Percentiles rank a stretch among this genome's conserved stretches.
Conservation (phyloP, 768 basidiomycete species). For the Calocybe cyanea region DNA sequence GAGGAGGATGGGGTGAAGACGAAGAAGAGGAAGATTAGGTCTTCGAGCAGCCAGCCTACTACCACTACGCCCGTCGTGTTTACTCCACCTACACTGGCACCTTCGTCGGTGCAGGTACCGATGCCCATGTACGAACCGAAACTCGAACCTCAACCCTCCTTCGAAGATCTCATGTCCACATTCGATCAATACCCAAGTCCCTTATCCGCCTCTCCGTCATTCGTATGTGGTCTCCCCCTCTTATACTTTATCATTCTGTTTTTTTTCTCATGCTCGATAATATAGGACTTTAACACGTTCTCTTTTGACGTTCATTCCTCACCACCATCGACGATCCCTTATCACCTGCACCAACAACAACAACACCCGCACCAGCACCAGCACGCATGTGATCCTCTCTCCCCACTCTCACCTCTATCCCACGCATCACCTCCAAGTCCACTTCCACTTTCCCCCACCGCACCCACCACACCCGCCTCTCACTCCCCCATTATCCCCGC, state of each 20-base stretch:
- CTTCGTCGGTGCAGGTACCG: constrained; percentile 12
- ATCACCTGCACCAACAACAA: too few relatives aligned
- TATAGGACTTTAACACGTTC: constrained; percentile 43
- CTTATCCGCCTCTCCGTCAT: constrained; percentile 40
- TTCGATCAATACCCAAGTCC: constrained; percentile 29
- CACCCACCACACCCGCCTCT: too few relatives aligned
- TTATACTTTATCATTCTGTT: neutral
- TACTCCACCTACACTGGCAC: too few relatives aligned
- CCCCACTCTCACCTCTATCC: too few relatives aligned
- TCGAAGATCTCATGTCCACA: constrained; percentile 28
- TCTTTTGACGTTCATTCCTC: constrained; percentile 38
- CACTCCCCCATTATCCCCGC: too few relatives aligned
- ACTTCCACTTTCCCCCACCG: constrained; percentile 6
- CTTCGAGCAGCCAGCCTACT: constrained; percentile 36
- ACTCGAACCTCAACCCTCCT: constrained; percentile 20
- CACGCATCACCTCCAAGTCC: too few relatives aligned
- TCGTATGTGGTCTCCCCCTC: constrained; percentile 39
- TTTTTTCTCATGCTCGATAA: too few relatives aligned
- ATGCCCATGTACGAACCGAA: constrained; percentile 15
- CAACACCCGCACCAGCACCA: too few relatives aligned
- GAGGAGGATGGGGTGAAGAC: constrained; percentile 34
- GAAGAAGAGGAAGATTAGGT: constrained; percentile 24
- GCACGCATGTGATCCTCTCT: too few relatives aligned
- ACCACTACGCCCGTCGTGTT: too few relatives aligned
- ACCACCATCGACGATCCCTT: constrained; percentile 24